Base-by-base conservation (phyloP, 1,284 basidiomycete species). In the Cystobasidiaceae sp. region DNA sequence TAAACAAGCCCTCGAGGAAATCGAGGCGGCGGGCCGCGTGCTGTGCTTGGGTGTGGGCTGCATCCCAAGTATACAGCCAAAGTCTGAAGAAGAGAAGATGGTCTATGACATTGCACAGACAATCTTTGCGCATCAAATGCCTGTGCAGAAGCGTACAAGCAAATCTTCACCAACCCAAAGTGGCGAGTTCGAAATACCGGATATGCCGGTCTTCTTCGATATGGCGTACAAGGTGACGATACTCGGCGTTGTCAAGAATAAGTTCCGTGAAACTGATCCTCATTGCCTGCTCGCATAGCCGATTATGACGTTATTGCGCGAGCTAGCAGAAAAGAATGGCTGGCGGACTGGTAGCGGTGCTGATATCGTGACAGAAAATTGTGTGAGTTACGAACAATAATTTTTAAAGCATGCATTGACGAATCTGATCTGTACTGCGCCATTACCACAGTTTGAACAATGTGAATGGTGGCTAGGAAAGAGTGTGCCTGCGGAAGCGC, bases 161-260 rank as follows among this genome's bases (percentile, higher is more conserved):
- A 4, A 28, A n/a, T 25, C 6, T 25, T 60, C 23, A n/a, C 11
- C 9, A 3, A 17, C 46, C 2, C 15, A 33, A 21, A 30, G n/a
- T 46, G 45, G 21, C 30, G 7, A 44, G 21, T 56, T 60, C 13
- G 30, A 30, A 11, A 15, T 60, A 11, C 58, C 58, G 11, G 9
- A 25, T 4, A 49, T 23, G n/a, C 27, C 58, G 3, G 50, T 60
- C 46, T 60, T 60, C 48, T 50, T 60, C 19, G 58, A 60, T 21
- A 60, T 60, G 58, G 45, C 45, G 15, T 60, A 60, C 45, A 60
- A 60, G 45, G 58, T 60, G 13, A 8, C 21, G 15, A 7, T 30
- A 6, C 8, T 34, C 11, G 41, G 13, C 6, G 4, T 15, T 45
- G 8, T 34, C 21, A 8, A 27, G n/a, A 41, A 11, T 8, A 25